Base-by-base conservation (phyloP, 805 yeast species). In the Yarrowia divulgata region DNA sequence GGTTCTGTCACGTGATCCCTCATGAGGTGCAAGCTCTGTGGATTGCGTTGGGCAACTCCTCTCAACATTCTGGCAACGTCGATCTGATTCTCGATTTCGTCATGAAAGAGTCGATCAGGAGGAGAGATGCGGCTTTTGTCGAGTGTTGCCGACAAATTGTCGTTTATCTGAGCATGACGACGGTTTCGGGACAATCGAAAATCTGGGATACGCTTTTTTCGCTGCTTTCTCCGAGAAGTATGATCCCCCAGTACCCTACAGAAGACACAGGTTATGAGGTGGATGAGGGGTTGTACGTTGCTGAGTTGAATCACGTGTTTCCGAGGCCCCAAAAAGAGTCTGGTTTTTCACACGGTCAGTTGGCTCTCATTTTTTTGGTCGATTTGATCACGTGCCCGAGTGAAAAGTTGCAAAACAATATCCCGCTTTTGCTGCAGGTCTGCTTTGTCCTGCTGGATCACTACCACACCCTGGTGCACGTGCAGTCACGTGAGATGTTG, bases 1-100 rank as follows among this genome's bases (percentile, higher is more conserved):
- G 87, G 70, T 90, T 89, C 73, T 87, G 93, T 66, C 88, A 89
- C 58, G 81, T 83, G 14, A 87, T 91, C 73, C 91, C 91, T 54
- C 90, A 89, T 73, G 98, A 93, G 73, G 91, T 95, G 12, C 98
- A 93, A 77, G 97, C 97, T 0, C 78, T 95, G 29, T 95, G 99
- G 99, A 92, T 91, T 6, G 94, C 98, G 0, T 81, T 95, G n/a
- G 97, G 96, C 0, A 86, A 85, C 63, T 48, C 55, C 8, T 91
- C 90, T 6, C 84, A 85, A n/a, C 84, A 85, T 37, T 83, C 85
- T 39, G 83, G 81, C n/a, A 93, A 94, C 74, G 88, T 89, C 23
- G 87, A 87, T 55, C 87, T 86, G 1, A 90, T 92, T 23, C 79
- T 91, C 74, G 90, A 88, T 55, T 95, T 87, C 75, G 81, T 92